Evolutionary conservation across 768 basidiomycete species (phyloP), one percentile per base, ranked within the genome.

Genomic region (Panaeolus cyanescens): DNA sequence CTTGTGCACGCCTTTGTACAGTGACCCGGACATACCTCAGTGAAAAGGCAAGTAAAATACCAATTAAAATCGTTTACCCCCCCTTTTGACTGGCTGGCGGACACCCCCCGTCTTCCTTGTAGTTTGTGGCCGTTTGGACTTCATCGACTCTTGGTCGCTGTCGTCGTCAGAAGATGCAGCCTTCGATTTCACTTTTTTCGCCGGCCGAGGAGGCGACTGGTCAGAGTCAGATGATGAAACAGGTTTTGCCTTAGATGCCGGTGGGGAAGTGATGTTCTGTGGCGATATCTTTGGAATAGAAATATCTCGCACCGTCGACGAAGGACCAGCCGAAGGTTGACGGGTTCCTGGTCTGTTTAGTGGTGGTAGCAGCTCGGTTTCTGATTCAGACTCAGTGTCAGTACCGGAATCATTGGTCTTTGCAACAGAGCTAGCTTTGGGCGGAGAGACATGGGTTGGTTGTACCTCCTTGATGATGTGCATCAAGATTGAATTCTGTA

Each of bases 1-100:
- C 12, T 50, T 50, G 45, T 9, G 45, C 45, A 15, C 30, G 25
- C 13, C 20, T 42, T 13, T 25, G 13, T 15, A 50, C 25, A 13
- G 6, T 6, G 33, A 34, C 33, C 13, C 13, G 33, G 13, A 13
- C 28, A 31, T 20, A 8, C 5, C n/a, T 31, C n/a, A 20, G 22
- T 19, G 6, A 19, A 37, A 60, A 57, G 40, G 45, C 25, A 61
- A 9, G 28, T 28, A 22, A n/a, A 5, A 57, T 31, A 15, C 40
- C 17, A 22, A 62, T 80, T 80, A 91, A 78, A 91, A 93, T 63
- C 88, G 83, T 71, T 85, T 90, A 31, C 87, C 89, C 33, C 88
- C 88, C 65, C 91, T 84, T 74, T 87, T 92, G 63, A 92, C 78
- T 4, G 91, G 91, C 66, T 93, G 91, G 66, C 85, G 83, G 42